Base-by-base conservation (phyloP, 1,139 yeast genomes). In the Debaryomyces subglobosus region DNA sequence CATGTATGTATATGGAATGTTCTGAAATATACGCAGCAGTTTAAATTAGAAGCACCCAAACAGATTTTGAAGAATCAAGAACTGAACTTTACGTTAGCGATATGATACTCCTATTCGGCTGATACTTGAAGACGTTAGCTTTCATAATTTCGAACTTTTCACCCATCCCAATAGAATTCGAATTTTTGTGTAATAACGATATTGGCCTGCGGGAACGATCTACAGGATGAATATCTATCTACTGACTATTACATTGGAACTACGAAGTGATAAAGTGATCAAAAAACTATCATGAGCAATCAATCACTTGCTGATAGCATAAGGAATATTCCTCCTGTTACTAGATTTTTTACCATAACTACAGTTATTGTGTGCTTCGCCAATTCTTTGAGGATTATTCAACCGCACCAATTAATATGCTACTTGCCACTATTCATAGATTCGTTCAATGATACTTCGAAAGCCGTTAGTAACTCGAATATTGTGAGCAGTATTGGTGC, bases 301-400 rank as follows among this genome's bases (percentile, higher is more conserved):
- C 47, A 40, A 20, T 44, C 51, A 10, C 49, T 71, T 29, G 66
- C 71, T 2, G 71, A 70, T 18, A 60, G 57, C 39, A 63, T 73
- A 23, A 60, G 67, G 43, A 57, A 65, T 44, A 75, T 76, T 23
- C 81, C 81, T 1, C 81, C 80, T 1, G 78, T 75, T 45, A 76
- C 81, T 0, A 58, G 81, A 50, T 74, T 74, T 55, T 75, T 76
- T 61, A 74, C 78, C 30, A 64, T 72, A 4, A 55, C 67, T 9
- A 62, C 78, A 1, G 68, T 74, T 13, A 53, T 65, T 2, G 64
- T 67, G 7, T 69, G 74, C 39, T 53, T 70, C 38, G 62, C 60
- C 2, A 53, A 58, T 10, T 56, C 71, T 2, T 49, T 64, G n/a
- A 51, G 54, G 12, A 39, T 63, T 15, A 45, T 67, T 12, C 37